Conservation (phyloP, 345 rosid species). For the Arabidopsis arenosa region DNA sequence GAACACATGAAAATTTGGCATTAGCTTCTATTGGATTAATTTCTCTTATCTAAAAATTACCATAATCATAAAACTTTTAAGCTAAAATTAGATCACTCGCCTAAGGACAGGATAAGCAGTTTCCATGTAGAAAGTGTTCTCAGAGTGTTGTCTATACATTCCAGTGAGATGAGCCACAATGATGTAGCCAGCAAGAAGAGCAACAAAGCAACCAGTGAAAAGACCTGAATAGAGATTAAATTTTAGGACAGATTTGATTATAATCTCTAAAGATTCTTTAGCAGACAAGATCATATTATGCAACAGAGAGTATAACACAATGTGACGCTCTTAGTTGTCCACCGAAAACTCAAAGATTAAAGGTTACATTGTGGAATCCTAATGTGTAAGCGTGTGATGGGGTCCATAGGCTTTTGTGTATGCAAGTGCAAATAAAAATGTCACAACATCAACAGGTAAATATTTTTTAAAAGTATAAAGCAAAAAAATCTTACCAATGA, state of each 20-base stretch:
- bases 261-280: conserved; percentile 33
- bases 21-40: conserved; percentile 26
- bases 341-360: conserved; percentile 43
- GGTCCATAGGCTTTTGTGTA: conserved; percentile 38
- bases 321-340: conserved; percentile 56
- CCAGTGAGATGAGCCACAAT: conserved; percentile 90
- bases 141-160: conserved; percentile 68
- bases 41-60: neutral
- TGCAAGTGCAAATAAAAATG: conserved; percentile 35
- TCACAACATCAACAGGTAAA: conserved; percentile 32
- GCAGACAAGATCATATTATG: conserved; percentile 39
- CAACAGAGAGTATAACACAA: conserved; percentile 48
- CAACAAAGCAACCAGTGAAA: conserved; percentile 87
- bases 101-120: conserved; percentile 94
- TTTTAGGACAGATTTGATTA: neutral
- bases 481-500: conserved; percentile 68
- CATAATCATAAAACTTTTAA: neutral
- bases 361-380: conserved; percentile 45
- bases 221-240: conserved; percentile 61
- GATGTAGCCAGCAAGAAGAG: conserved; percentile 86
- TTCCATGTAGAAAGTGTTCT: conserved; percentile 83
- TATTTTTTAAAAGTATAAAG: conserved; percentile 4
- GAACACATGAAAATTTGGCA: conserved; percentile 20
- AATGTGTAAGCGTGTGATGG: conserved; percentile 43
- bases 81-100: conserved; percentile 53